Percentiles rank a stretch among this genome's conserved stretches.
phyloP scores from a whole-genome alignment of 225 moss, liverwort and hornwort species.

The Physcomitrellopsis africana region DNA sequence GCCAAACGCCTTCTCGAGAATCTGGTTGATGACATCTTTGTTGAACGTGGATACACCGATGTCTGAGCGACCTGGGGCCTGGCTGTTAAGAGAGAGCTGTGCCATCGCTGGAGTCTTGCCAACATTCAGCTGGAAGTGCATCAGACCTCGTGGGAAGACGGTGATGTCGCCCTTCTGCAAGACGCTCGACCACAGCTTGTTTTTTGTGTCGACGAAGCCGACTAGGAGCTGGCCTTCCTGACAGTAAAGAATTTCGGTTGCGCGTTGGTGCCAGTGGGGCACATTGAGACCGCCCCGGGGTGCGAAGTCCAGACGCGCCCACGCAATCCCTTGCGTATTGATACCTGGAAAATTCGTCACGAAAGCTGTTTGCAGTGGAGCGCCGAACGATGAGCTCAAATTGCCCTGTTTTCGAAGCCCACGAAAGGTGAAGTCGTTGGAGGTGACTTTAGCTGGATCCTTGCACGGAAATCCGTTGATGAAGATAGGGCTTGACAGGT shows the following conservation, averaged over 20 bases:
- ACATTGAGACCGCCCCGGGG: slow-evolving; percentile 38
- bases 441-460: not conserved
- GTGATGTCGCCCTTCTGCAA: slow-evolving; percentile 45
- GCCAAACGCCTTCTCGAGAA: slow-evolving; percentile 44
- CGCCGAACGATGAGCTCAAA: slow-evolving; percentile 26
- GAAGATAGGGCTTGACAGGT: not conserved
- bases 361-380: slow-evolving; percentile 38
- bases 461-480: slow-evolving; percentile 57
- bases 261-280: slow-evolving; percentile 56
- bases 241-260: slow-evolving; percentile 37
- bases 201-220: slow-evolving; percentile 49
- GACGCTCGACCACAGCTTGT: slow-evolving; percentile 42
- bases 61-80: slow-evolving; percentile 41
- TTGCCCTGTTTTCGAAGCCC: slow-evolving; percentile 36
- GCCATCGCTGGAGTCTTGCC: slow-evolving; percentile 17
- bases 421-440: slow-evolving; percentile 34
- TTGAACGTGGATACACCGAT: slow-evolving; percentile 23
- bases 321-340: slow-evolving; percentile 44
- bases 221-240: slow-evolving; percentile 37
- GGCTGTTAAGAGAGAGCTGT: slow-evolving; percentile 32
- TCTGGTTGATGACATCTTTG: slow-evolving; percentile 15
- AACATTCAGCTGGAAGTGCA: slow-evolving; percentile 54
- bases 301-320: slow-evolving; percentile 50
- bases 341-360: slow-evolving; percentile 30
- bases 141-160: slow-evolving; percentile 46